Percentiles rank a stretch among this genome's conserved stretches.
These are phyloP conservation scores for Colletotrichum coccodes DNA, from an alignment of 2,329 filamentous ascomycete genomes.

Conservation along the genomic window DNA sequence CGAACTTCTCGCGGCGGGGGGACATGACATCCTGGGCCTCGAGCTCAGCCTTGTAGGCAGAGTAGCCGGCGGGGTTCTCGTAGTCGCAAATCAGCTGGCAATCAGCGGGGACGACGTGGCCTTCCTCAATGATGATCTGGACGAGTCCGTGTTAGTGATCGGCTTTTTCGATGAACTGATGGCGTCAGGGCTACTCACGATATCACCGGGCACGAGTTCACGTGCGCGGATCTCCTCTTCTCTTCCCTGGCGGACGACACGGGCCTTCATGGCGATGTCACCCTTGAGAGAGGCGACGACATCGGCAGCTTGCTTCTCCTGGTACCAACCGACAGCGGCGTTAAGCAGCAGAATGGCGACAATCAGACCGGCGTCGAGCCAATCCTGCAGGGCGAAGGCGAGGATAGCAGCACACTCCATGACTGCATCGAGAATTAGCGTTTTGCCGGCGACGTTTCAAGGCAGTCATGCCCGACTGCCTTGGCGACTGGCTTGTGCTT, in stretches of 20 bases:
- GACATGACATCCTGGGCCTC: constrained; percentile 64
- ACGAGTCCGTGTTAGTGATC: constrained; percentile 17
- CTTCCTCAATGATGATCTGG: constrained; percentile 77
- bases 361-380: constrained; percentile 80
- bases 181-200: constrained; percentile 59
- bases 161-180: background rate
- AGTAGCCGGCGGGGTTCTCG: constrained; percentile 67
- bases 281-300: constrained; percentile 80
- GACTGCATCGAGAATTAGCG: constrained; percentile 49
- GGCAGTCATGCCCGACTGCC: constrained; percentile 17
- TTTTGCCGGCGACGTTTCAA: constrained; percentile 25
- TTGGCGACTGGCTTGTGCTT: constrained; percentile 45
- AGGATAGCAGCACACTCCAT: constrained; percentile 82
- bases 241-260: constrained; percentile 73
- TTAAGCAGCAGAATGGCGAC: constrained; percentile 80
- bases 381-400: constrained; percentile 79
- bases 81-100: constrained; percentile 79
- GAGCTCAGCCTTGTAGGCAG: constrained; percentile 60
- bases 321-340: constrained; percentile 82
- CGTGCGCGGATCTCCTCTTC: constrained; percentile 77
- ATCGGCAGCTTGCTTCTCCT: constrained; percentile 83
- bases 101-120: constrained; percentile 76
- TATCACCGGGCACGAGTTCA: constrained; percentile 81
- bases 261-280: constrained; percentile 81
- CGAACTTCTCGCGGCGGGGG: constrained; percentile 54